Percentiles rank a stretch among this genome's conserved stretches.
phyloP scores from a whole-genome alignment of 345 rosid genomes.

The Lumnitzera littorea region DNA sequence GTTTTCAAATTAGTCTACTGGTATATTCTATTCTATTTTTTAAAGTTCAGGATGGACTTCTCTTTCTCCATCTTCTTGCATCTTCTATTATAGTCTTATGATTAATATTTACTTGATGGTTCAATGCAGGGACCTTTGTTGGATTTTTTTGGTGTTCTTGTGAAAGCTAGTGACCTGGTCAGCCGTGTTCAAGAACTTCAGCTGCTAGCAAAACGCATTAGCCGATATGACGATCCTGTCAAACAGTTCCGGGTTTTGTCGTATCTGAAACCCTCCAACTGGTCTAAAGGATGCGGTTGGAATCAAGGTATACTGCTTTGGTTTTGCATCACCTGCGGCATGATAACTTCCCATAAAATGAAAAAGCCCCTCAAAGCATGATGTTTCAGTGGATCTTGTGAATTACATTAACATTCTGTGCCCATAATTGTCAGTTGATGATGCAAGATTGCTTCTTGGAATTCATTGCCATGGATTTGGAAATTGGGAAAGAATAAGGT shows the following conservation, averaged over 20 bases:
- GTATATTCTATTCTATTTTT: background rate
- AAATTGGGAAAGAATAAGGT: constrained; percentile 94
- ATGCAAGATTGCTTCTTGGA: constrained; percentile 98
- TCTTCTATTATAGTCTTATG: background rate
- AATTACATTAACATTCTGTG: background rate
- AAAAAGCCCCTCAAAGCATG: no score
- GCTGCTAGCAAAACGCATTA: constrained; percentile 73
- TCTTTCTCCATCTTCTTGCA: background rate
- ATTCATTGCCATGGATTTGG: constrained; percentile 89
- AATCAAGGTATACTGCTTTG: constrained; percentile 53
- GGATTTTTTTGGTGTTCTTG: constrained; percentile 96
- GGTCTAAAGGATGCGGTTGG: constrained; percentile 99
- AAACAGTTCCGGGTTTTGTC: constrained; percentile 78
- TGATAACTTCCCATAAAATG: no score
- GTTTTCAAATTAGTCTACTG: constrained; percentile 8
- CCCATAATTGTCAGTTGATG: constrained; percentile 55
- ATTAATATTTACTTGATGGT: constrained; percentile 1
- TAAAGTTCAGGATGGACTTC: background rate
- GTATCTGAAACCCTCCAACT: constrained; percentile 92
- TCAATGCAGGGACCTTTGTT: constrained; percentile 71
- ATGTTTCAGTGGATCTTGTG: no score
- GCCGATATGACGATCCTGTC: constrained; percentile 74
- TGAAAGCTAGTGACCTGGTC: constrained; percentile 78
- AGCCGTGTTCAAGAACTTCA: constrained; percentile 88
- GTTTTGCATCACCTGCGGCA: background rate